A percentile compares a stretch with the other conserved stretches of the same genome.
Conservation (phyloP, 163 green algal genomes). For the Volvox carteri region DNA sequence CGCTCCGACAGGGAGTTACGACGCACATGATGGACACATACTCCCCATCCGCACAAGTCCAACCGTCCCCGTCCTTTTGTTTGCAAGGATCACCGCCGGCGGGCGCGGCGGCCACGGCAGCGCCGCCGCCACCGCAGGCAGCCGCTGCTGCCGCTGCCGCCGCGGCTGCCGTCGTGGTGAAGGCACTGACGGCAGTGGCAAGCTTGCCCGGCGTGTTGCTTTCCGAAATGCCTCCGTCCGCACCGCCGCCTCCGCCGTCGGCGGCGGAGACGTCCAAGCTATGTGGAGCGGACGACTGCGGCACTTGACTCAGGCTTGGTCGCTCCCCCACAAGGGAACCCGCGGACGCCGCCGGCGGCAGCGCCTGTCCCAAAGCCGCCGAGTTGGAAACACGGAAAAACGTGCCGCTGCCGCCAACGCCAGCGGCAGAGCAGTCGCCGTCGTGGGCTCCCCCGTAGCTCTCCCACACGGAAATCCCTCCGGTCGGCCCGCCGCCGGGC, state of each 20-base stretch:
- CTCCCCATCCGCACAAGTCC: slow-evolving; percentile 73
- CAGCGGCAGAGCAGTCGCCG: neutral
- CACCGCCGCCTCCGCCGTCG: neutral
- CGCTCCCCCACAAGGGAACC: neutral
- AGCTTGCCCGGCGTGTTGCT: too few relatives aligned
- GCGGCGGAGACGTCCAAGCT: neutral
- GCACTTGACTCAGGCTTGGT: neutral
- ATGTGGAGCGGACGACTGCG: neutral
- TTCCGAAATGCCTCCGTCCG: neutral
- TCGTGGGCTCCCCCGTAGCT: neutral
- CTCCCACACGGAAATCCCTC: neutral
- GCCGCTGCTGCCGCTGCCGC: neutral
- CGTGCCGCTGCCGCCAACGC: neutral
- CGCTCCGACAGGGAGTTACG: slow-evolving; percentile 87
- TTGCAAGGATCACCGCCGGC: too few relatives aligned
- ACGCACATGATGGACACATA: slow-evolving; percentile 86
- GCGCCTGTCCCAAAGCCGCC: neutral
- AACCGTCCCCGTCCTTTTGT: slow-evolving; percentile 45
- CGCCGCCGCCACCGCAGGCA: neutral
- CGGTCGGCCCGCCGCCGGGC: neutral
- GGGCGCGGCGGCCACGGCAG: neutral
- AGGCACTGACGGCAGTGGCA: too few relatives aligned
- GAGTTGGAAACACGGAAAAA: neutral
- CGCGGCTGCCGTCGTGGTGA: neutral
- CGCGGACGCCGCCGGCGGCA: neutral